Base-by-base conservation (phyloP, 331 rosid genomes). In the Malus hybrid region DNA sequence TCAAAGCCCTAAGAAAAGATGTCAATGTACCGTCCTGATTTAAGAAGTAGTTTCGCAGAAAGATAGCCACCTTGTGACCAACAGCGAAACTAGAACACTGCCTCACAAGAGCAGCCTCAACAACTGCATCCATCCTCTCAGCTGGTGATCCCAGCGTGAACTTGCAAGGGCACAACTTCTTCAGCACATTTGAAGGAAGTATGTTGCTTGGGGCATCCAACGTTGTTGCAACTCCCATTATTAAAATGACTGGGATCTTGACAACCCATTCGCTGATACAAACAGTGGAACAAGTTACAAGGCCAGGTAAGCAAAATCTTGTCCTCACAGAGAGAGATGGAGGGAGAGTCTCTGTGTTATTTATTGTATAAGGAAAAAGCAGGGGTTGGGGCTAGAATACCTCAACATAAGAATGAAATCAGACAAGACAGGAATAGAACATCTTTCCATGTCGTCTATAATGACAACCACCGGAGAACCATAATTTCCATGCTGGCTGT, bases 1-100 rank as follows among this genome's bases (percentile, higher is more conserved):
- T 94, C 83, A 94, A 80, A 84, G 95, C 99, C 86, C 91, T 88
- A 66, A 86, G 79, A 82, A 92, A 90, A 79, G 97, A 92, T 77
- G 96, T 89, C 68, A 94, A 65, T 63, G 99, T 92, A 70, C 99
- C 97, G 78, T 90, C 99, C 84, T 90, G 96, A 83, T 90, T 94
- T 77, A 89, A 73, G 88, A 94, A 92, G 89, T 87, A 86, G 77
- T 90, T 92, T 80, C 85, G 86, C 80, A 94, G 75, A 81, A 90
- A 94, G 66, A 83, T 81, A 11, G 97, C 97, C 80, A 90, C 97
- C 85, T 90, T 87, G 80, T 94, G 92, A 82, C 92, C 88, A 77
- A 94, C 79, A 78, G 85, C 69, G 75, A 94, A 87, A 30, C 85
- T 76, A 78, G 90, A 80, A 71, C 85, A 87, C 64, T 79, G 86